These are phyloP conservation scores for Stylonectria norvegica DNA, from an alignment of 2,329 filamentous ascomycete species.

Conservation along the genomic window DNA sequence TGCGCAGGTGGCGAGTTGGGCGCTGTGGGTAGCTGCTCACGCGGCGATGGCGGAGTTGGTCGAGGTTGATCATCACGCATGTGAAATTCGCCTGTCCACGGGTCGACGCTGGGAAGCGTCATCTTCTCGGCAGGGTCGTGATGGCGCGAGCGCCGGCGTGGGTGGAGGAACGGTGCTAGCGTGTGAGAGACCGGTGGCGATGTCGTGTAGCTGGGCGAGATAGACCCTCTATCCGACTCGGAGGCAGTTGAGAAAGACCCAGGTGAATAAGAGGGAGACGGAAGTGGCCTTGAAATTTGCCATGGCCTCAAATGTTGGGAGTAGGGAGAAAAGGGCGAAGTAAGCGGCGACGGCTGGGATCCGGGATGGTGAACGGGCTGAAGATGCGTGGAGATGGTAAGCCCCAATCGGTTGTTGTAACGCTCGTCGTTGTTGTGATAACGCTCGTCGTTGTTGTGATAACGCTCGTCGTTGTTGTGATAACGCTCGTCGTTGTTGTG, in stretches of 20 bases:
- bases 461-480: conserved; percentile 7
- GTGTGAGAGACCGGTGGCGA: conserved; percentile 48
- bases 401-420: conserved; percentile 23
- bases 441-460: conserved; percentile 7
- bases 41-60: conserved; percentile 11
- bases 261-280: conserved; percentile 40
- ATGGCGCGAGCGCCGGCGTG: conserved; percentile 15
- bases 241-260: no score
- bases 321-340: no score
- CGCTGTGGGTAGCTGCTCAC: conserved; percentile 26
- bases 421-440: conserved; percentile 8
- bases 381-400: conserved; percentile 27
- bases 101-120: conserved; percentile 31
- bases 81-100: conserved; percentile 11
- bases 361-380: conserved; percentile 13
- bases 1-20: conserved; percentile 27
- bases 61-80: conserved; percentile 12
- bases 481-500: conserved; percentile 6
- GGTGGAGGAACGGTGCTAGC: conserved; percentile 42
- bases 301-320: no score
- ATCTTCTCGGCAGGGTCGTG: conserved; percentile 9
- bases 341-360: conserved; percentile 14
- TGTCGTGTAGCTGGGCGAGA: conserved; percentile 56
- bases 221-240: conserved; percentile 64
- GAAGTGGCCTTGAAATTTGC: conserved; percentile 33